These are phyloP conservation scores for Prunus mume DNA, from an alignment of 306 rosid genomes.

Conservation along the genomic window DNA sequence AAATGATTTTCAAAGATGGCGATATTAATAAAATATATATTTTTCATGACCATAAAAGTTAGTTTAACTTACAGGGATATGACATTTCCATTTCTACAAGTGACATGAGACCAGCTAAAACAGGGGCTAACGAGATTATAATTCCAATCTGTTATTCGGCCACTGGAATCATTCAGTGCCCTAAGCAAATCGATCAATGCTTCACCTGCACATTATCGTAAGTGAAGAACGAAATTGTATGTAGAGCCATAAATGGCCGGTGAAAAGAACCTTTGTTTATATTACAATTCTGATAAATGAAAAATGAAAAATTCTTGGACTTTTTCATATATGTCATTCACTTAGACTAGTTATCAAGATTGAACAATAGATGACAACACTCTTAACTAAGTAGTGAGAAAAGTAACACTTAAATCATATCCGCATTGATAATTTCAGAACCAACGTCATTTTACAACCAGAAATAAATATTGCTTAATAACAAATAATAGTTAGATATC, in stretches of 20 bases:
- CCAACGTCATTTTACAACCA: neutral
- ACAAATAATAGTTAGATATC: conserved; percentile 5
- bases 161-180: conserved; percentile 64
- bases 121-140: conserved; percentile 75
- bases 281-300: neutral
- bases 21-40: neutral
- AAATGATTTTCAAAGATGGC: neutral
- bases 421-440: neutral
- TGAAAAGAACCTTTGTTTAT: neutral
- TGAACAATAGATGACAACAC: neutral
- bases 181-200: conserved; percentile 60
- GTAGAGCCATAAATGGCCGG: neutral
- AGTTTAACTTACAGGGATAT: conserved; percentile 70
- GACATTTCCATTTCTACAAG: conserved; percentile 73
- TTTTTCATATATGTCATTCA: no score
- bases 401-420: neutral
- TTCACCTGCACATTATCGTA: conserved; percentile 52
- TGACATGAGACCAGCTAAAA: conserved; percentile 78
- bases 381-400: neutral
- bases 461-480: neutral
- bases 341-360: no score
- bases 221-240: neutral
- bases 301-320: no score
- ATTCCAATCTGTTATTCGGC: conserved; percentile 68
- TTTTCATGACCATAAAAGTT: neutral